These are phyloP conservation scores for Ophiostoma tasmaniense DNA, from an alignment of 2,329 filamentous ascomycete species.

Conservation along the genomic window DNA sequence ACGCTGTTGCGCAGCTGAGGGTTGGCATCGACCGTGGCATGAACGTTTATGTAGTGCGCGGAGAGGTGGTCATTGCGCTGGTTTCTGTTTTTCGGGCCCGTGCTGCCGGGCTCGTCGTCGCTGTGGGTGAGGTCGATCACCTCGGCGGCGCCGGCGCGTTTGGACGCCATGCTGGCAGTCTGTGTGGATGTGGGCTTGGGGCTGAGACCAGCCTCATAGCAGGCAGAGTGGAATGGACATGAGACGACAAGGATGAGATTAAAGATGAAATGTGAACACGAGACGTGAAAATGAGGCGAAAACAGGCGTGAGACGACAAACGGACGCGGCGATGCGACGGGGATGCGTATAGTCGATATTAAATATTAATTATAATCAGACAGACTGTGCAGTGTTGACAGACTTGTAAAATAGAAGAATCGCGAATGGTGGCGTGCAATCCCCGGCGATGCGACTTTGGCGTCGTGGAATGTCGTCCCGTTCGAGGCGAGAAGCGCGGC, in stretches of 20 bases:
- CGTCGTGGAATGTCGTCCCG: not conserved
- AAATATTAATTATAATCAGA: not conserved
- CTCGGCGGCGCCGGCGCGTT: constrained; percentile 5
- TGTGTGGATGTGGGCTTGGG: not conserved
- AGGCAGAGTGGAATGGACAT: constrained; percentile 11
- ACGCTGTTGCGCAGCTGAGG: not conserved
- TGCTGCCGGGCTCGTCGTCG: constrained; percentile 16
- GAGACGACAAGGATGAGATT: not conserved
- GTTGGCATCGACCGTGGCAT: not conserved
- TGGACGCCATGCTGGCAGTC: constrained; percentile 10
- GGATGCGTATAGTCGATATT: not conserved
- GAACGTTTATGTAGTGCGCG: constrained; percentile 3
- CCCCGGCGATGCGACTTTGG: not conserved
- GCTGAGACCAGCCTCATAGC: constrained; percentile 13
- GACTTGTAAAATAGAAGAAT: not conserved
- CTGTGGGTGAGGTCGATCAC: constrained; percentile 19
- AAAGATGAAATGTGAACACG: not conserved
- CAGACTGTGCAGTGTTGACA: too few relatives aligned
- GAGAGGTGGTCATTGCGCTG: not conserved
- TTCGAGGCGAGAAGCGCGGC: not conserved
- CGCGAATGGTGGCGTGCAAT: not conserved
- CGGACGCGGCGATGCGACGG: not conserved
- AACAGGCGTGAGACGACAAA: not conserved
- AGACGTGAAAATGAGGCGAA: too few relatives aligned
- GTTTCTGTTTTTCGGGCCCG: not conserved